Evolutionary conservation across 257 asterid species (phyloP), one percentile per base, ranked within the genome.

Genomic region (Mentha longifolia): DNA sequence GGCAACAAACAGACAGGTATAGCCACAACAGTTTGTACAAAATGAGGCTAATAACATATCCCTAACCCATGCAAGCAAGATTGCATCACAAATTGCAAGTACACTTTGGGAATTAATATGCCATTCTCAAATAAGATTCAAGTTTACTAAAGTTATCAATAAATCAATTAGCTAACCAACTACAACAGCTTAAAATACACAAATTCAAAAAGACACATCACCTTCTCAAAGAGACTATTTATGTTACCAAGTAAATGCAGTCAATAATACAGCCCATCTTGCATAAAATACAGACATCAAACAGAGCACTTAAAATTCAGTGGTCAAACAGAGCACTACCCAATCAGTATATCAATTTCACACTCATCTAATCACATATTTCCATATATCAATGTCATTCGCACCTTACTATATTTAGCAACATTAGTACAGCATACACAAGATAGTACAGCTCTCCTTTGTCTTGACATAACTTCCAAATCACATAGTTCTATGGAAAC

Each of bases 101-200:
- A 13, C 15, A 41, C 66, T 6, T 49, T 17, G 46, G 30, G 60
- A 17, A 14, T 2, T 28, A 37, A 46, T 14, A 47, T 35, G 33
- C 6, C 50, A 17, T 74, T 54, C 28, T 42, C 42, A 35, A 35
- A 35, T 35, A 35, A 9, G 50, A 46, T 14, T 65, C 2, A 58
- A 7, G 19, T 25, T 12, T 49, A 31, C 47, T 47, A 51, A 12
- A 39, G 43, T 47, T 14, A 5, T 41, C 20, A 72, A 20, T 3
- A 55, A 28, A 13, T 20, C 62, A 57, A 71, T 61, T 57, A 59
- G 45, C 10, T 51, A 15, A 72, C 25, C 11, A 14, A 57, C 25
- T 30, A 47, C 15, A 55, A 42, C 20, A 68, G 42, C 76, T 31
- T 74, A 35, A 61, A 31, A 14, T 56, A 30, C 28, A 22, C 54